Base-by-base conservation (phyloP, 257 asterid genomes). In the Dorcoceras hygrometricum region DNA sequence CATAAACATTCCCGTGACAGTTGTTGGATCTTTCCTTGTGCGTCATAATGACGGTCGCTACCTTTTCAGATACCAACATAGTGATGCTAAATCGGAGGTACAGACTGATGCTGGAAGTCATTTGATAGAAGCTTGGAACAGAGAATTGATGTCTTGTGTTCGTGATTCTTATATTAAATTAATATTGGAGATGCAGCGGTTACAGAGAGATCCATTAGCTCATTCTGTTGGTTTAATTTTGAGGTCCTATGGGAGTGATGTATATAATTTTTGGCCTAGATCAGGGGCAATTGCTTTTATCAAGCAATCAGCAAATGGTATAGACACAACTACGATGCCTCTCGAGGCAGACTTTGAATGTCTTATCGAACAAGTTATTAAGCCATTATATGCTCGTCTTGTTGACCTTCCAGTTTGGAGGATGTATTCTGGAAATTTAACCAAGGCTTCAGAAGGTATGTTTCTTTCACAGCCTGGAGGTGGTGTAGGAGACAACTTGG, bases 61-160 rank as follows among this genome's bases (percentile, higher is more conserved):
- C 75, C 87, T 92, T 50, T 88, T 89, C 74, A 84, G 84, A 75
- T 83, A 75, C 75, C 98, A 87, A 77, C 87, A 86, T n/a, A 43
- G 73, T 39, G 77, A 84, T 65, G 69, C 80, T 73, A 79, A 71
- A 67, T 57, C 74, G 43, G 79, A 66, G 77, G 64, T 74, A 31
- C 77, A 63, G 59, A 67, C 80, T 69, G 97, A 87, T 80, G 97
- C 95, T 89, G 96, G 91, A 69, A 86, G 88, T 77, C 93, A 74
- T 81, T 76, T 92, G 79, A 89, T 92, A 73, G 98, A 92, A 80
- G 86, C 90, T 75, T 92, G 98, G 98, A 92, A 92, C 76, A 85
- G 80, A 82, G 98, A 92, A 78, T 75, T 92, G 80, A 83, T 92
- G 96, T 80, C 95, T 65, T 92, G 98, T 63, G 97, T 92, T 73